Conservation (phyloP, 495 filamentous ascomycete species). For the Talaromyces proteolyticus region DNA sequence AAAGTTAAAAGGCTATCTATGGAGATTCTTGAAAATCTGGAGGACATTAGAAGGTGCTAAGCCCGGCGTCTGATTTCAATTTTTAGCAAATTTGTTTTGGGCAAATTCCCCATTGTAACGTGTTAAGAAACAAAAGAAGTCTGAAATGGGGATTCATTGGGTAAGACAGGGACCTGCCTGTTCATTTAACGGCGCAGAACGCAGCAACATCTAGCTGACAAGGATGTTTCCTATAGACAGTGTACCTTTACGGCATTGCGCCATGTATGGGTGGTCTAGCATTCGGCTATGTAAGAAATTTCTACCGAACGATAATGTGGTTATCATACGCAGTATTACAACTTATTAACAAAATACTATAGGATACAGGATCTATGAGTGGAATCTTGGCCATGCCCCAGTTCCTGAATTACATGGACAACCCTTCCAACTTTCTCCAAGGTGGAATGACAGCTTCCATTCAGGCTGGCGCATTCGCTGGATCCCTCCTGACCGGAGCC, state of each 20-base stretch:
- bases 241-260: constrained; percentile 25
- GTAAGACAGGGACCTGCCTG: no score
- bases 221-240: constrained; percentile 11
- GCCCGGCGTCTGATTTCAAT: no score
- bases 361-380: constrained; percentile 17
- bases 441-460: constrained; percentile 18
- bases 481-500: constrained; percentile 15
- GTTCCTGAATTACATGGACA: constrained; percentile 17
- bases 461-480: constrained; percentile 14
- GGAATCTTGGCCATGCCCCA: constrained; percentile 17
- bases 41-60: no score
- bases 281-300: constrained; percentile 24
- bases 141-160: no score
- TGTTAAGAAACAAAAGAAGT: no score
- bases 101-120: no score
- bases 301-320: neutral
- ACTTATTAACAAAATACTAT: neutral
- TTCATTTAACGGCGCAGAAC: no score
- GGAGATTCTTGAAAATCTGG: no score
- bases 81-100: no score
- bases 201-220: no score
- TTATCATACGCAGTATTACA: no score
- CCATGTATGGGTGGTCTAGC: constrained; percentile 23
- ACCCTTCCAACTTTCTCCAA: constrained; percentile 17
- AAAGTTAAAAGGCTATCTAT: no score